Percentiles rank a stretch among this genome's conserved stretches.
Evolutionary conservation across 148 eudicot genomes (phyloP).

Genomic region (Rhododendron simsii): DNA sequence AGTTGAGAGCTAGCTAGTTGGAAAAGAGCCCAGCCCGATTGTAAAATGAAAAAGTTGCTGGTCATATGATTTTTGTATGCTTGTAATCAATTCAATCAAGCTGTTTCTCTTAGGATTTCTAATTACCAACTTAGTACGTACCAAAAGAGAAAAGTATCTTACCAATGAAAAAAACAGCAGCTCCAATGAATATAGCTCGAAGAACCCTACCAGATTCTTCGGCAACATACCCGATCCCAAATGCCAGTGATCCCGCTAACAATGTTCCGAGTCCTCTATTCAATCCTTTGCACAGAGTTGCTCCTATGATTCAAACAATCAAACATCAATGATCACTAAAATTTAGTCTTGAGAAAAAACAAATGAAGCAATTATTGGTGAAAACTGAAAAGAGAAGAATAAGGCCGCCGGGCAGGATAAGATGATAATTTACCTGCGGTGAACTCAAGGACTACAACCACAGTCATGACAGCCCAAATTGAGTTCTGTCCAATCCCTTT

Average conservation of each 20-base stretch:
- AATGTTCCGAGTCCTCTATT: slow-evolving; percentile 90
- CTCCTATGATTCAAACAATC: slow-evolving; percentile 37
- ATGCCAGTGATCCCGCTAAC: slow-evolving; percentile 76
- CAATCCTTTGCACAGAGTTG: slow-evolving; percentile 88
- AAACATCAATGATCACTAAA: not conserved
- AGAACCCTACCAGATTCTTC: slow-evolving; percentile 36
- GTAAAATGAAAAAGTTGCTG: too few species aligned
- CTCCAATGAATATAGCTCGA: slow-evolving; percentile 66
- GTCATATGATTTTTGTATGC: too few species aligned
- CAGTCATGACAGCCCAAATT: slow-evolving; percentile 97
- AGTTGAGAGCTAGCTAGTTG: not conserved
- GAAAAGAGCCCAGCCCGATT: too few species aligned
- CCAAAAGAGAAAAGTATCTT: not conserved
- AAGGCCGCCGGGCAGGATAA: not conserved
- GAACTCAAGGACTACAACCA: slow-evolving; percentile 91
- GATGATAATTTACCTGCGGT: slow-evolving; percentile 56
- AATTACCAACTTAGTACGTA: not conserved
- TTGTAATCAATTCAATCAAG: not conserved
- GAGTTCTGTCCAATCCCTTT: slow-evolving; percentile 65
- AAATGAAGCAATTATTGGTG: not conserved
- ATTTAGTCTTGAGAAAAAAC: not conserved
- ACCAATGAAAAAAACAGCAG: slow-evolving; percentile 73
- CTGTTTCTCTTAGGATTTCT: not conserved
- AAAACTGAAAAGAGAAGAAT: not conserved
- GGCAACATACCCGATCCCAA: slow-evolving; percentile 62